Conservation (phyloP, 202 grass and related monocot genomes). For the Saccharum hybrid region DNA sequence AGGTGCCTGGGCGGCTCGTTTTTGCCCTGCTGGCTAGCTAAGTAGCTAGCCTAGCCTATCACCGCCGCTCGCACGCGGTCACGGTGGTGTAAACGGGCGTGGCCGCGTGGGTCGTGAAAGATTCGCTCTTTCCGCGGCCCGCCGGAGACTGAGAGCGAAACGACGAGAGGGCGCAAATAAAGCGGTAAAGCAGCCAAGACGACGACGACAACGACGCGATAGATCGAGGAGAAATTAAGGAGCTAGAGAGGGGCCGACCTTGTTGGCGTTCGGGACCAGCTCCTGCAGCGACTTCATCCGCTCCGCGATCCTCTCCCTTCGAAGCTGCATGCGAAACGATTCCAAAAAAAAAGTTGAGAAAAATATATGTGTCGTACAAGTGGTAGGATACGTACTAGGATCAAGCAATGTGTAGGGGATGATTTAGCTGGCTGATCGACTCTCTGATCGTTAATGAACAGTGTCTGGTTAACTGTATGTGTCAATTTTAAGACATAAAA, state of each 20-base stretch:
- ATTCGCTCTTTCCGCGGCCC: background rate
- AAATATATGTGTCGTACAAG: background rate
- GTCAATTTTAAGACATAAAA: too few species aligned
- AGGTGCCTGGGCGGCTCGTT: too few species aligned
- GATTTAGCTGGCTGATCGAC: too few species aligned
- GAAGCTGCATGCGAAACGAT: conserved; percentile 63
- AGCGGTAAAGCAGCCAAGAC: background rate
- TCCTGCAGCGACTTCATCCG: conserved; percentile 98
- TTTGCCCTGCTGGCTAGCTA: too few species aligned
- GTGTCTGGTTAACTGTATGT: too few species aligned
- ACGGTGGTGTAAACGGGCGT: background rate
- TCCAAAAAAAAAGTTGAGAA: background rate
- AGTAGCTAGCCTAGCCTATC: too few species aligned
- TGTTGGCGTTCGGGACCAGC: conserved; percentile 91
- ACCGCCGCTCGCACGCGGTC: too few species aligned
- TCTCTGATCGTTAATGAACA: too few species aligned
- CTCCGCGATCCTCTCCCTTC: conserved; percentile 96
- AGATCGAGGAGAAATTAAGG: background rate
- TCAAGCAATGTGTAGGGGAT: too few species aligned
- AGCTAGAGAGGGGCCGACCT: conserved; percentile 43
- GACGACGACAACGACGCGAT: too few species aligned
- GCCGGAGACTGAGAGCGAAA: background rate
- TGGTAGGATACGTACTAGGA: too few species aligned
- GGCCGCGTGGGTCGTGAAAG: background rate
- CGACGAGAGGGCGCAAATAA: background rate